Evolutionary conservation across 805 yeast species (phyloP), one percentile per base, ranked within the genome.

Genomic region (Barnettozyma botsteinii): DNA sequence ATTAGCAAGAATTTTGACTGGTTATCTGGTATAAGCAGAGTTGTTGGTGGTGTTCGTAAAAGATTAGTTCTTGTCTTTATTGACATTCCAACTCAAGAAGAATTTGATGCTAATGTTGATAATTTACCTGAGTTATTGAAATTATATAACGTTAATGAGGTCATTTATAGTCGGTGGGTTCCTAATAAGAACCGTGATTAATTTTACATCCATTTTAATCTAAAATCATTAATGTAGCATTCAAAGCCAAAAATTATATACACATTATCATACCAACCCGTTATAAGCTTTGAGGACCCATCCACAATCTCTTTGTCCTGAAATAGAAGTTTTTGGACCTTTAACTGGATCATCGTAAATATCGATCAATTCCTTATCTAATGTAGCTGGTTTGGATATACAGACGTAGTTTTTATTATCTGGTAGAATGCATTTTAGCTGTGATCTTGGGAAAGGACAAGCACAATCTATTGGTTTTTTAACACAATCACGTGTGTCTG

Each of bases 381-480:
- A 62, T 3, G 67, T 61, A 2, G 85, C 78, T 1, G 95, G 91
- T 50, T 82, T 84, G 17, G 96, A 83, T 31, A 93, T 82, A 60
- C 98, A 93, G 13, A 89, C 70, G 55, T 67, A 82, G 40, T 74
- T 74, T 24, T 67, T 62, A 15, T 77, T 71, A 47, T 76, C 79
- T 0, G 96, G 95, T 30, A 85, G 65, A 2, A 72, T 57, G 60
- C 98, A 93, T 54, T 85, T 83, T 45, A 85, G 54, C 57, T 91
- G 96, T 1, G 94, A 80, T 43, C 79, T 76, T 2, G 96, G 93
- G 56, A 77, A 91, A 3, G 86, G 87, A 59, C 98, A 93, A 2
- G 97, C 96, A 59, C 98, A 93, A 37, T 81, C 84, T 7, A 70
- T 50, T 0, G 86, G 77, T 2, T 61, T 52, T 2, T 70, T 69